A percentile compares a stretch with the other conserved stretches of the same genome.
phyloP scores from a whole-genome alignment of 768 basidiomycete genomes.

The Mycena pura region DNA sequence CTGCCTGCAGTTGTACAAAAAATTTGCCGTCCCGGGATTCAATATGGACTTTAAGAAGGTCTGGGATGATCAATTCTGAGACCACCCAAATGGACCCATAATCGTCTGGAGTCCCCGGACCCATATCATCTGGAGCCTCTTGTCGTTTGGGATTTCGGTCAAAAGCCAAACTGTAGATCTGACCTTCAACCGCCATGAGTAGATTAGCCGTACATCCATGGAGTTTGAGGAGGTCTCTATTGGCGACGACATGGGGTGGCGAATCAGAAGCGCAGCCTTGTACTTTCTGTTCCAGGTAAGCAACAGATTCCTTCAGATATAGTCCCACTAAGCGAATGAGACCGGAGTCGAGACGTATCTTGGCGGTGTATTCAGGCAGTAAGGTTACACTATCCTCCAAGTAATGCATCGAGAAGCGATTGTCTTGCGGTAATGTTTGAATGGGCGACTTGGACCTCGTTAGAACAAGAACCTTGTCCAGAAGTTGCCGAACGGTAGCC shows the following conservation, averaged over 20 bases:
- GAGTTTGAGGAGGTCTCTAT: neutral
- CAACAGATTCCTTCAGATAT: neutral
- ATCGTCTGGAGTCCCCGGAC: neutral
- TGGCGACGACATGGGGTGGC: neutral
- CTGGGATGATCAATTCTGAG: neutral
- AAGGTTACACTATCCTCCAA: neutral
- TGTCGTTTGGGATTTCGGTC: slow-evolving; percentile 1
- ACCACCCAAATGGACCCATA: neutral
- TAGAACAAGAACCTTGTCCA: neutral
- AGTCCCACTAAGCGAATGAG: neutral
- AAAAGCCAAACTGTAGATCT: neutral
- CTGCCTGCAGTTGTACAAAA: neutral
- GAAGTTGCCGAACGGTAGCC: neutral
- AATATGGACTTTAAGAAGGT: neutral
- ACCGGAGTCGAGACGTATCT: neutral
- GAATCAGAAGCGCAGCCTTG: neutral
- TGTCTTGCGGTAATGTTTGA: neutral
- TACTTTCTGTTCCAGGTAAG: neutral
- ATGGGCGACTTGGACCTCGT: slow-evolving; percentile 6
- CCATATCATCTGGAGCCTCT: neutral
- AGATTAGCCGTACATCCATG: neutral
- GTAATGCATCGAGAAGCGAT: neutral
- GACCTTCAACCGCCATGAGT: neutral
- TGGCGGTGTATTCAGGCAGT: neutral
- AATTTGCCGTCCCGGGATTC: neutral